phyloP scores from a whole-genome alignment of 345 rosid species.

The Chamaenerion angustifolium region DNA sequence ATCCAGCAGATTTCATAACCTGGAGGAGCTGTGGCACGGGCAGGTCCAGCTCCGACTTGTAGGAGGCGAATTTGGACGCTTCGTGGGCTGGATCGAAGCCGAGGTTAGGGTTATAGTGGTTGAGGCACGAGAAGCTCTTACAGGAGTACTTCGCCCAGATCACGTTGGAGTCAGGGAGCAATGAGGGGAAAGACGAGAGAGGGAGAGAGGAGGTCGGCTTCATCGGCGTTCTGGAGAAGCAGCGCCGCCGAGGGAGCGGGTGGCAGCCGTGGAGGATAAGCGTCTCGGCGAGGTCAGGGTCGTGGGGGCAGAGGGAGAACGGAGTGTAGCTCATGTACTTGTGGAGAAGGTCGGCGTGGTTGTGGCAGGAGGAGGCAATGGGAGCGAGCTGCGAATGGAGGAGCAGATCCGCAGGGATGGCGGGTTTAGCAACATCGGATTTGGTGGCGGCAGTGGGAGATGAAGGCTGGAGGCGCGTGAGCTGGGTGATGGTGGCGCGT shows the following conservation, averaged over 20 bases:
- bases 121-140: conserved; percentile 60
- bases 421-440: conserved; percentile 11
- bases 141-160: conserved; percentile 67
- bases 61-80: conserved; percentile 32
- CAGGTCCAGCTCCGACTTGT: conserved; percentile 70
- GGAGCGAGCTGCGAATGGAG: conserved; percentile 65
- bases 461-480: conserved; percentile 55
- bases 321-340: conserved; percentile 77
- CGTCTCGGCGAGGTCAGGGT: conserved; percentile 64
- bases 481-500: conserved; percentile 89
- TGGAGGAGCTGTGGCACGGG: conserved; percentile 75
- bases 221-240: conserved; percentile 70
- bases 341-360: conserved; percentile 79
- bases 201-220: conserved; percentile 30
- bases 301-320: conserved; percentile 65
- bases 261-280: conserved; percentile 89
- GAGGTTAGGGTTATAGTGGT: conserved; percentile 27
- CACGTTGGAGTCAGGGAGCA: conserved; percentile 53
- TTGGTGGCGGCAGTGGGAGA: conserved; percentile 8
- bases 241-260: conserved; percentile 98
- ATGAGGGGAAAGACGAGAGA: conserved; percentile 32
- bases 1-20: conserved; percentile 41
- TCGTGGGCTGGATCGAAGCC: conserved; percentile 52
- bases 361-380: conserved; percentile 80
- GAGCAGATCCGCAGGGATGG: conserved; percentile 64